These are phyloP conservation scores for Tremella yokohamensis DNA, from an alignment of 768 basidiomycete species.

Conservation along the genomic window DNA sequence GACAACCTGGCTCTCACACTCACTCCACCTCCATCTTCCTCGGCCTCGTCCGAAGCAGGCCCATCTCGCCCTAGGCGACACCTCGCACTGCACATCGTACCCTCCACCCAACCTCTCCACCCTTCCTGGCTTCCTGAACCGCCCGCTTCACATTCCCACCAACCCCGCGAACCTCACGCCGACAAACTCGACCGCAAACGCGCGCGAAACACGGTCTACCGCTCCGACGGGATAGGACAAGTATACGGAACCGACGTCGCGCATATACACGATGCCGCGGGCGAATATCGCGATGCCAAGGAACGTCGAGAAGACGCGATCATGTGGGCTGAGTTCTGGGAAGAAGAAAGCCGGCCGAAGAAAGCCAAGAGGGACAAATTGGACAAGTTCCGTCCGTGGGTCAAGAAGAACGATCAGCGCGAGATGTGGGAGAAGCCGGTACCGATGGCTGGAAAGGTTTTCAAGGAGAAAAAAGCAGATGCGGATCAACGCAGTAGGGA, in stretches of 20 bases:
- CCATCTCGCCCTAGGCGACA: neutral
- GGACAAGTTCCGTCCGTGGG: neutral
- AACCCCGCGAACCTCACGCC: slow-evolving; percentile 6
- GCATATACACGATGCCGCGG: neutral
- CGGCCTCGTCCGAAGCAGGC: neutral
- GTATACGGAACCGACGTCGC: slow-evolving; percentile 6
- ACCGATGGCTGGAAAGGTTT: neutral
- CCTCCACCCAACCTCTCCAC: neutral
- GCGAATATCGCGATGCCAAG: neutral
- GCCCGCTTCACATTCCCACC: slow-evolving; percentile 1
- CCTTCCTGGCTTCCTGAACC: neutral
- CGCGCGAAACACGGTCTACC: neutral
- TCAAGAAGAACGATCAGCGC: neutral
- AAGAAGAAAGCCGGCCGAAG: neutral
- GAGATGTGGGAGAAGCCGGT: neutral
- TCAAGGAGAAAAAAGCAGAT: neutral
- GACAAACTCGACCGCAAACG: neutral
- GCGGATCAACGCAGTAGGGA: neutral
- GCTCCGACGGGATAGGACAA: slow-evolving; percentile 5
- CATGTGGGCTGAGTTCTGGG: neutral
- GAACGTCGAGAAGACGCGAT: neutral
- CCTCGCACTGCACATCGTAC: slow-evolving; percentile 10
- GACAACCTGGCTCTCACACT: slow-evolving; percentile 20
- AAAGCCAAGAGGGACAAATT: neutral
- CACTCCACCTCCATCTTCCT: neutral